phyloP scores from a whole-genome alignment of 345 rosid species.

The Eutrema heterophyllum region DNA sequence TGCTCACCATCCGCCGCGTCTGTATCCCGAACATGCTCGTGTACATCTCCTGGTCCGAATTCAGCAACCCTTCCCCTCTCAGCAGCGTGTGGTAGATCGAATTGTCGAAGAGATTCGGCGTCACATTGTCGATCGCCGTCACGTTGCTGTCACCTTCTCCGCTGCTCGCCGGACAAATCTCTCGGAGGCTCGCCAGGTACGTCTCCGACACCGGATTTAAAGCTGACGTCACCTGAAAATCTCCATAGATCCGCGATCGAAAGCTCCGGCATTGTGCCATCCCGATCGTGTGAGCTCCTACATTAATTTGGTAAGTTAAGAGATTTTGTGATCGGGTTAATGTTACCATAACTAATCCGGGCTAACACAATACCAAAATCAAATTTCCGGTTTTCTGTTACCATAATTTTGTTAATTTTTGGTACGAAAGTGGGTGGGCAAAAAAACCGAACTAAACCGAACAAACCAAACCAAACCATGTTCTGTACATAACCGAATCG shows the following conservation, averaged over 20 bases:
- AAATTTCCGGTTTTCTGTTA: background rate
- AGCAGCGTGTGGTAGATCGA: constrained; percentile 51
- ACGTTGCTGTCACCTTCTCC: constrained; percentile 55
- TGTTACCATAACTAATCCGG: too few species aligned
- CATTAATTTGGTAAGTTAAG: background rate
- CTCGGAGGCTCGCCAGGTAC: constrained; percentile 37
- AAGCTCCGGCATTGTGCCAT: constrained; percentile 71
- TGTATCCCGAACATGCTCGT: constrained; percentile 49
- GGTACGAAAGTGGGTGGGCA: too few species aligned
- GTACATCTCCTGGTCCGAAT: constrained; percentile 83
- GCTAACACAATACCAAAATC: background rate
- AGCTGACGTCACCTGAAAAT: constrained; percentile 44
- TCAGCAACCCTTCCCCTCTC: constrained; percentile 64
- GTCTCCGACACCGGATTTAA: constrained; percentile 34
- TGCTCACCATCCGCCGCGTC: constrained; percentile 54
- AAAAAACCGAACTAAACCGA: too few species aligned
- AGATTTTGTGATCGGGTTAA: background rate
- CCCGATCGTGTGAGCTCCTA: constrained; percentile 92
- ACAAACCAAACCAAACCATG: too few species aligned
- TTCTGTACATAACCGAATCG: too few species aligned
- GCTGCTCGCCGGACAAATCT: constrained; percentile 47
- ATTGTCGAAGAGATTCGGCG: constrained; percentile 74
- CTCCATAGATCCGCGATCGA: constrained; percentile 59
- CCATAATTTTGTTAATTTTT: too few species aligned
- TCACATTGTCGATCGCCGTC: constrained; percentile 64